Evolutionary conservation across 768 basidiomycete species (phyloP).

Genomic region (Mycena latifolia): DNA sequence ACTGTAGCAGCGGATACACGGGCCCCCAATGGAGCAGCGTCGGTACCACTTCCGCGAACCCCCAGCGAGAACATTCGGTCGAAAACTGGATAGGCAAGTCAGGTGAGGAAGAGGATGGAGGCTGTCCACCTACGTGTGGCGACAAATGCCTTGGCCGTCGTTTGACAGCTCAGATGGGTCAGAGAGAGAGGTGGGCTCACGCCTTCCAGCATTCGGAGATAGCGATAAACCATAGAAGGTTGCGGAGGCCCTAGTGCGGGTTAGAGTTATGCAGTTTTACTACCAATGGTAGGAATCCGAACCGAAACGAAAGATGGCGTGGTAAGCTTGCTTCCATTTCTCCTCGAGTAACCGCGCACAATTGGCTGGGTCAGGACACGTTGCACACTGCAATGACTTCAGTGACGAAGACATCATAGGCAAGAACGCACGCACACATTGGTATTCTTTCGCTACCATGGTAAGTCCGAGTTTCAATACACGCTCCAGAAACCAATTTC

Average conservation of each 20-base stretch:
- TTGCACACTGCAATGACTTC: constrained; percentile 67
- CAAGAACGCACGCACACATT: constrained; percentile 71
- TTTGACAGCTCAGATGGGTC: constrained; percentile 90
- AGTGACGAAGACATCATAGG: background rate
- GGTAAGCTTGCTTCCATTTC: constrained; percentile 93
- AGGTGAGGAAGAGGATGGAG: constrained; percentile 1
- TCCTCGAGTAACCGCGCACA: constrained; percentile 93
- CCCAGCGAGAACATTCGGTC: constrained; percentile 92
- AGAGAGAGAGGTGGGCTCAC: constrained; percentile 90
- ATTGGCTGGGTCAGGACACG: constrained; percentile 82
- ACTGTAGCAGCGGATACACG: constrained; percentile 77
- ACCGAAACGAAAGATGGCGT: constrained; percentile 90
- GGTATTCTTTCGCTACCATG: constrained; percentile 92
- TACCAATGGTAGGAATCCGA: constrained; percentile 27
- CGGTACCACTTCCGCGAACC: constrained; percentile 80
- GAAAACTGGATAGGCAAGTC: constrained; percentile 66
- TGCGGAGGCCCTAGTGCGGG: constrained; percentile 79
- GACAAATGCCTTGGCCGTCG: constrained; percentile 89
- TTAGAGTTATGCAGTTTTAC: background rate
- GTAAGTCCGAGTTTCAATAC: constrained; percentile 92
- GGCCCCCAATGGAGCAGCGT: constrained; percentile 69
- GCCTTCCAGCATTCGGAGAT: constrained; percentile 90
- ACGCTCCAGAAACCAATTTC: constrained; percentile 96
- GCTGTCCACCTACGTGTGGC: constrained; percentile 73
- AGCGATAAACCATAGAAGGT: constrained; percentile 94